Evolutionary conservation across 495 filamentous ascomycete genomes (phyloP).

Genomic region (Aspergillus ellipticus): DNA sequence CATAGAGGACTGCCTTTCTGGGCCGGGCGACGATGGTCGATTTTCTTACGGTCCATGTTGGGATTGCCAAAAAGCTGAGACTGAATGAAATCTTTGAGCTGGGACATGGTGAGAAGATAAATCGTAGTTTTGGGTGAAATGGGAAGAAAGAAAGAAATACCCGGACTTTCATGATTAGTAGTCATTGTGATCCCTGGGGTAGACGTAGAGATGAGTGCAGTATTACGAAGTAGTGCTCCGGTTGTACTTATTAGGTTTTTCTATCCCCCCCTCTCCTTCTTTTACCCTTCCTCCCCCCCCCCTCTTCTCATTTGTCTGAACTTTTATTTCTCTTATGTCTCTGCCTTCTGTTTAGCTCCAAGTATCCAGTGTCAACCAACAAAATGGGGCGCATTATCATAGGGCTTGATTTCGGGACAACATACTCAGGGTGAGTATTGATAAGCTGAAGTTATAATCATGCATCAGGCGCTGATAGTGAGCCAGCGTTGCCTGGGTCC

Average conservation of each 20-base stretch:
- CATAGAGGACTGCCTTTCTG: not conserved
- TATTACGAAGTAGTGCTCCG: too few species aligned
- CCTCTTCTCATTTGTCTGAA: not conserved
- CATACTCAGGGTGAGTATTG: slow-evolving; percentile 28
- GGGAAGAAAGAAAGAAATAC: too few species aligned
- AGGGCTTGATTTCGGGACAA: slow-evolving; percentile 49
- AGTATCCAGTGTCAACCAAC: not conserved
- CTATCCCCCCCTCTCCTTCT: not conserved
- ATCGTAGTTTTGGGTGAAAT: too few species aligned
- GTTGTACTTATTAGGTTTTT: too few species aligned
- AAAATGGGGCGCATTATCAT: slow-evolving; percentile 22
- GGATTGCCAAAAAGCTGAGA: too few species aligned
- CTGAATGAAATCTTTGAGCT: too few species aligned
- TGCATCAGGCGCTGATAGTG: slow-evolving; percentile 18
- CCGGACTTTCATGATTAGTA: not conserved
- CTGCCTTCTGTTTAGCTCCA: not conserved
- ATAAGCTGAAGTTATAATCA: slow-evolving; percentile 15
- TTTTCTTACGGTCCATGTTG: too few species aligned
- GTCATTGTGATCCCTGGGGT: not conserved
- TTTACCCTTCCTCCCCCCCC: not conserved
- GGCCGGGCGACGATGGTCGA: too few species aligned
- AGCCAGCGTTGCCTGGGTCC: slow-evolving; percentile 19
- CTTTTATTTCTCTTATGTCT: not conserved
- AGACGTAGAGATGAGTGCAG: not conserved
- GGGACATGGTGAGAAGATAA: too few species aligned